Evolutionary conservation across 2,329 filamentous ascomycete species (phyloP).

Genomic region (Immersiporthe knoxdaviesiana): DNA sequence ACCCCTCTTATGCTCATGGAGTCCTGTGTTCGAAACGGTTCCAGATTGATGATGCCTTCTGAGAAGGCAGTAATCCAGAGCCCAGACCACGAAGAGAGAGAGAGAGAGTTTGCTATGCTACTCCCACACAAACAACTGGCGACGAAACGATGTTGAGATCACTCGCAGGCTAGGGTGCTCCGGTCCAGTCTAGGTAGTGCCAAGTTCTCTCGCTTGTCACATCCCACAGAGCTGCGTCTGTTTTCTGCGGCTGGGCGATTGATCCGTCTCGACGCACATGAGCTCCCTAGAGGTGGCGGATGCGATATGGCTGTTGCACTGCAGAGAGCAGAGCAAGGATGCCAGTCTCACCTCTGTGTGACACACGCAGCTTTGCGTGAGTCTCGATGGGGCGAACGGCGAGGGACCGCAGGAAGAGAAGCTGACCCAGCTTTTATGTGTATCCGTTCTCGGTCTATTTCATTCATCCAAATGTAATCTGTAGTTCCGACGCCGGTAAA

Average conservation of each 20-base stretch:
- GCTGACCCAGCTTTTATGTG: not conserved
- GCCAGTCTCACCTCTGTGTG: not conserved
- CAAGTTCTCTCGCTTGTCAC: not conserved
- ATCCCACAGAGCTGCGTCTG: not conserved
- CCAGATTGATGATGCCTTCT: not conserved
- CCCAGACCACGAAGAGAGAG: too few species aligned
- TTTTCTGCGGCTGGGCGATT: not conserved
- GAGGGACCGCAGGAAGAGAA: not conserved
- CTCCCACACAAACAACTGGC: too few species aligned
- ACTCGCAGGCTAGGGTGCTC: not conserved
- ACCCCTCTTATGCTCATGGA: too few species aligned
- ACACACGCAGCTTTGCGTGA: not conserved
- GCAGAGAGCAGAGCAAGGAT: not conserved
- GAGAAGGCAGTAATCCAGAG: too few species aligned
- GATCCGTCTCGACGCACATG: not conserved
- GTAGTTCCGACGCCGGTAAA: constrained; percentile 2
- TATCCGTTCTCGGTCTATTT: not conserved
- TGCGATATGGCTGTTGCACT: not conserved
- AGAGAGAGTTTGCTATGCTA: too few species aligned
- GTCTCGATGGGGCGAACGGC: not conserved
- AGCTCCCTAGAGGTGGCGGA: not conserved
- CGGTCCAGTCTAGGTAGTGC: not conserved
- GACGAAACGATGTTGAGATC: too few species aligned
- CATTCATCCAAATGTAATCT: not conserved
- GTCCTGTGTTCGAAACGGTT: too few species aligned